These are phyloP conservation scores for Candida ascalaphidarum DNA, from an alignment of 805 yeast species.

Conservation along the genomic window DNA sequence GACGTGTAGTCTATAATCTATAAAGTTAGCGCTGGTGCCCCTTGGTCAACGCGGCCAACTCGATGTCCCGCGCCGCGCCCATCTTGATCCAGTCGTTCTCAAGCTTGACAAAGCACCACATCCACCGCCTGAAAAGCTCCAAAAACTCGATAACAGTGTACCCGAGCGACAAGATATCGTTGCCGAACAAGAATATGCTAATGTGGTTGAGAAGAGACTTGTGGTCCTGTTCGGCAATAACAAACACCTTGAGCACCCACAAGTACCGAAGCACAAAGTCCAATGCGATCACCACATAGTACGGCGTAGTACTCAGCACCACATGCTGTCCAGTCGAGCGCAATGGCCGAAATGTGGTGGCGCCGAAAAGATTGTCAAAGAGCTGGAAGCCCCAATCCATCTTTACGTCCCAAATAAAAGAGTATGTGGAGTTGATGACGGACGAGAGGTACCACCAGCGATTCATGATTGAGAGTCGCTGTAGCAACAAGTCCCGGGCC, in stretches of 20 bases:
- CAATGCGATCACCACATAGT: conserved; percentile 45
- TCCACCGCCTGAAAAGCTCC: conserved; percentile 77
- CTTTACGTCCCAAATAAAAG: conserved; percentile 82
- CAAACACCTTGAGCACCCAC: conserved; percentile 59
- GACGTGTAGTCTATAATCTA: conserved; percentile 1
- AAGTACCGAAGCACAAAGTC: conserved; percentile 67
- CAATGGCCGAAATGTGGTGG: conserved; percentile 15
- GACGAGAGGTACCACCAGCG: conserved; percentile 36
- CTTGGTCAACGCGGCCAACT: too few relatives aligned
- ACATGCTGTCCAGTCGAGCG: conserved; percentile 12
- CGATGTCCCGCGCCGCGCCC: conserved; percentile 2
- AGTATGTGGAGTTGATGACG: conserved; percentile 61
- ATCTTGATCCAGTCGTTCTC: conserved; percentile 60
- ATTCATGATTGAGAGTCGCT: conserved; percentile 14
- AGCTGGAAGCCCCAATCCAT: conserved; percentile 81
- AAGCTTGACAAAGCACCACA: conserved; percentile 81
- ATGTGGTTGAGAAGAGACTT: conserved; percentile 8
- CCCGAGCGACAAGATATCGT: conserved; percentile 41
- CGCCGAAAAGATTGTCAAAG: conserved; percentile 24
- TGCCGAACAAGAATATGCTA: conserved; percentile 26
- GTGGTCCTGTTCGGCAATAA: conserved; percentile 17
- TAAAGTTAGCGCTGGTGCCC: too few relatives aligned
- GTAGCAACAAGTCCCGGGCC: neutral
- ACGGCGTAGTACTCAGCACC: conserved; percentile 26
- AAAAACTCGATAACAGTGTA: conserved; percentile 59